A percentile compares a stretch with the other conserved stretches of the same genome.
phyloP scores from a whole-genome alignment of 306 rosid genomes.

The Acacia melanoxylon region DNA sequence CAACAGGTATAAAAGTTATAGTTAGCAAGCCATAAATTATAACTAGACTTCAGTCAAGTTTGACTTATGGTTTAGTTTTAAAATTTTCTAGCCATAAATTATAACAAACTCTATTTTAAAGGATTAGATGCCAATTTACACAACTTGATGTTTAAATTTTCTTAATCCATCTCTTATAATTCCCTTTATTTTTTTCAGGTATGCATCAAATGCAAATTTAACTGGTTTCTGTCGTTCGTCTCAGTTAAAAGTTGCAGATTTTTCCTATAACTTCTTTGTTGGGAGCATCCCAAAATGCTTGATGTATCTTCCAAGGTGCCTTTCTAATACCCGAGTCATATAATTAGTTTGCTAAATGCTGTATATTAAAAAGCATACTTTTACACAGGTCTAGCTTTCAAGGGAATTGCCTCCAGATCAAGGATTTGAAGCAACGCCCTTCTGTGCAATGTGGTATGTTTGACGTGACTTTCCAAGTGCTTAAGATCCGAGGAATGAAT shows the following conservation, averaged over 20 bases:
- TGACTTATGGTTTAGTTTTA: background rate
- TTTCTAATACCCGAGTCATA: conserved; percentile 25
- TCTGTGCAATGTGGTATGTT: conserved; percentile 68
- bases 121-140: background rate
- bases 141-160: conserved; percentile 23
- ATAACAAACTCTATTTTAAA: conserved; percentile 14
- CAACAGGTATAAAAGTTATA: background rate
- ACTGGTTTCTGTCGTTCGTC: conserved; percentile 74
- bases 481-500: conserved; percentile 7
- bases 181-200: conserved; percentile 61
- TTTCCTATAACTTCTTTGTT: conserved; percentile 87
- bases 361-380: conserved; percentile 17
- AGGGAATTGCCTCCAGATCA: conserved; percentile 81
- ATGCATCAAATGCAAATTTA: conserved; percentile 49
- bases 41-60: background rate
- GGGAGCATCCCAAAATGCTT: conserved; percentile 94
- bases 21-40: background rate
- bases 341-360: conserved; percentile 23
- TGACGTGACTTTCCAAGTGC: conserved; percentile 11
- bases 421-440: conserved; percentile 68
- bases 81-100: background rate
- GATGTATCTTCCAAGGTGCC: conserved; percentile 77
- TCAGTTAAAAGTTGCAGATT: conserved; percentile 73
- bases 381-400: conserved; percentile 79
- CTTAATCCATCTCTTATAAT: conserved; percentile 20